phyloP scores from a whole-genome alignment of 768 basidiomycete genomes.

The Gyrodon lividus region DNA sequence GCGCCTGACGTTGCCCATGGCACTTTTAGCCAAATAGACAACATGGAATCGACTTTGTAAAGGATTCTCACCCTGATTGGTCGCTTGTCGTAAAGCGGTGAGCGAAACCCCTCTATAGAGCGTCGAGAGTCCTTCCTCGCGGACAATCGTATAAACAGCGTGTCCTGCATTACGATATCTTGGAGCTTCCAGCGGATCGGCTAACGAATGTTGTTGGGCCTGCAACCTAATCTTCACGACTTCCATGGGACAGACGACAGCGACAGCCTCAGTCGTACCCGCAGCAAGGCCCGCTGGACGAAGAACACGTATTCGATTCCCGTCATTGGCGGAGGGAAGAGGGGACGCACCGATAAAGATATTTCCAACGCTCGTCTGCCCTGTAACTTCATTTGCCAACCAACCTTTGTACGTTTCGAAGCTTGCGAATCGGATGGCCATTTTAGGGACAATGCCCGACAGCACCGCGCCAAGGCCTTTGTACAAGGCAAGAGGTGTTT shows the following conservation, averaged over 20 bases:
- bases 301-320: not conserved
- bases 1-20: slow-evolving; percentile 53
- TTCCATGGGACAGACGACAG: slow-evolving; percentile 98
- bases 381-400: slow-evolving; percentile 73
- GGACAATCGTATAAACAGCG: slow-evolving; percentile 90
- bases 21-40: not conserved
- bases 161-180: slow-evolving; percentile 96
- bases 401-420: slow-evolving; percentile 93
- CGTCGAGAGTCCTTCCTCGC: slow-evolving; percentile 84
- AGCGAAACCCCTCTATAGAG: slow-evolving; percentile 92
- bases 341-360: slow-evolving; percentile 79
- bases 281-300: slow-evolving; percentile 85
- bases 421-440: slow-evolving; percentile 98
- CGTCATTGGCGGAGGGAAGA: not conserved
- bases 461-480: slow-evolving; percentile 97
- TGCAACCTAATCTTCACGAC: slow-evolving; percentile 98
- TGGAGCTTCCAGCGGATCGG: slow-evolving; percentile 91
- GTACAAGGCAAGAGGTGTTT: slow-evolving; percentile 94
- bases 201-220: slow-evolving; percentile 95
- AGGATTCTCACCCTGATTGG: slow-evolving; percentile 77
- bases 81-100: slow-evolving; percentile 94
- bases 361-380: slow-evolving; percentile 71
- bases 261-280: slow-evolving; percentile 92
- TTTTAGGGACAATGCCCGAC: slow-evolving; percentile 97
- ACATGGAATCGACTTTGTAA: slow-evolving; percentile 5